Evolutionary conservation across 495 filamentous ascomycete genomes (phyloP), one percentile per base, ranked within the genome.

Genomic region (Penicillium waksmanii): DNA sequence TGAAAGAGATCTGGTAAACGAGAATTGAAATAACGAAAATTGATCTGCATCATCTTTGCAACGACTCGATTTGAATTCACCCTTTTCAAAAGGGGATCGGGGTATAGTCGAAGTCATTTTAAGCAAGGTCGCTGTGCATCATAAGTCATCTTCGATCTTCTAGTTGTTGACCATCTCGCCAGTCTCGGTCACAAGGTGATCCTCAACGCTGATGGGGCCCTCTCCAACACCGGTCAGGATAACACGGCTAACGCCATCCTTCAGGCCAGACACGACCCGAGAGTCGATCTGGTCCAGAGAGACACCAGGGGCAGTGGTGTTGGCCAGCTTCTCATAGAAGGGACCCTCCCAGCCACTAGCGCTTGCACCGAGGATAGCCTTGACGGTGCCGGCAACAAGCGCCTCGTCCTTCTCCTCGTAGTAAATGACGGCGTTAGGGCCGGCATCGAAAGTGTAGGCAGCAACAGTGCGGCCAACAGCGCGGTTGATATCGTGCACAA

Each of bases 381-480:
- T 79, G 71, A 97, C 87, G 2, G 84, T 83, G 5, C 90, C 92
- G 1, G 88, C 77, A 18, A 98, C 89, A 5, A 82, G 70, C 23
- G 77, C 82, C 50, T 86, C 84, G 65, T 93, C 84, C 81, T 90
- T 79, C 74, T 92, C 89, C 33, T 90, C 83, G 62, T 93, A 97
- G 75, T 98, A 99, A 44, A 99, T 86, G 31, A 99, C 95, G 33
- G 91, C 90, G 71, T 99, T 99, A 62, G 95, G 96, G 46, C 95
- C 95, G 2, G 95, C 95, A 74, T 99, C 95, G 69, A 97, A 99
- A 0, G 95, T 99, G 73, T 99, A 99, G 18, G 95, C 94, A 10
- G 89, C 90, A 3, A 97, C 82, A 2, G 80, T 85, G 75, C 84
- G 87, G 46, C 90, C 90, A 17, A 83, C 85, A 10, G 81, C 81